Conservation (phyloP, 768 basidiomycete species). For the Russula sp. region DNA sequence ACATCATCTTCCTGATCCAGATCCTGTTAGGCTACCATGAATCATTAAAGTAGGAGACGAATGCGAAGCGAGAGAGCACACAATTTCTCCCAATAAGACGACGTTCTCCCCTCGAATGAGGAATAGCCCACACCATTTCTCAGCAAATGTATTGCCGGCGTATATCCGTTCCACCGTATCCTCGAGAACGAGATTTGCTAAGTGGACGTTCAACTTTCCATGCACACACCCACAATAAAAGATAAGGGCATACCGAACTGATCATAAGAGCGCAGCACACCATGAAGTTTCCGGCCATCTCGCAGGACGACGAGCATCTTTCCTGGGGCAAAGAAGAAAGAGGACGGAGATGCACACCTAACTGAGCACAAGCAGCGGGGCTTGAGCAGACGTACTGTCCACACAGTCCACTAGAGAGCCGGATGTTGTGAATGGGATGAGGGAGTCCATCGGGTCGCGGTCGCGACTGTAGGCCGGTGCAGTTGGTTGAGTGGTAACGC, state of each 20-base stretch:
- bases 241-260: constrained; percentile 75
- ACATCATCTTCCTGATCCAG: constrained; percentile 89
- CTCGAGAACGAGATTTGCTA: constrained; percentile 96
- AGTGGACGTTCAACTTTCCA: background rate
- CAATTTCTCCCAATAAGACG: constrained; percentile 93
- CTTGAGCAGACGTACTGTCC: constrained; percentile 88
- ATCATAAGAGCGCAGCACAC: constrained; percentile 95
- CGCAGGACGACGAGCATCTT: constrained; percentile 97
- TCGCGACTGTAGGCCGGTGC: background rate
- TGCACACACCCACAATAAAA: background rate
- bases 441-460: constrained; percentile 66
- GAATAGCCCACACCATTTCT: constrained; percentile 83
- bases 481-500: background rate
- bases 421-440: constrained; percentile 98
- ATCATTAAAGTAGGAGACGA: background rate
- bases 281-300: constrained; percentile 94
- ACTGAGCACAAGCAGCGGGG: constrained; percentile 26
- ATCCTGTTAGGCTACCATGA: constrained; percentile 48
- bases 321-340: constrained; percentile 45
- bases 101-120: constrained; percentile 98
- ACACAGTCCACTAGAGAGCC: constrained; percentile 98
- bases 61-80: constrained; percentile 31
- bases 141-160: constrained; percentile 81
- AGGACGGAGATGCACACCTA: constrained; percentile 13
- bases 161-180: constrained; percentile 94